Conservation (phyloP, 2,329 filamentous ascomycete genomes). For the Tolypocladium album region DNA sequence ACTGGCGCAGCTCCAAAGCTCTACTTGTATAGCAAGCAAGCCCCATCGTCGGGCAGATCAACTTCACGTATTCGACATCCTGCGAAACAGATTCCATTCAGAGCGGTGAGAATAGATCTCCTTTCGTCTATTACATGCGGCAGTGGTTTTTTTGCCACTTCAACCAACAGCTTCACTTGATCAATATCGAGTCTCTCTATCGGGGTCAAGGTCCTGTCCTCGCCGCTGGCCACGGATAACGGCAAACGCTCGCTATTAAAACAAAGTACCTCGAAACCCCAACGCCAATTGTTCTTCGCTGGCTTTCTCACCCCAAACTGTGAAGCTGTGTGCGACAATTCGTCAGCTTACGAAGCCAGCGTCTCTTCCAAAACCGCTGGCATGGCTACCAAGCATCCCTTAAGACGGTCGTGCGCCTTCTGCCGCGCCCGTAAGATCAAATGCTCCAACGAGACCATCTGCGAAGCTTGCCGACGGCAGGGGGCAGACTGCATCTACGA, state of each 20-base stretch:
- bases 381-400: constrained; percentile 20
- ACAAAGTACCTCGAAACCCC: background rate
- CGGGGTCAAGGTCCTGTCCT: background rate
- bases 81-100: background rate
- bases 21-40: background rate
- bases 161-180: background rate
- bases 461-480: constrained; percentile 24
- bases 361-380: background rate
- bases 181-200: background rate
- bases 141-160: background rate
- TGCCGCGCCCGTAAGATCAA: constrained; percentile 27
- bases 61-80: background rate
- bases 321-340: background rate
- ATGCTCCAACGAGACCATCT: constrained; percentile 25
- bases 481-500: constrained; percentile 27
- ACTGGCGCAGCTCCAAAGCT: background rate
- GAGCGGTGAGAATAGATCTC: background rate
- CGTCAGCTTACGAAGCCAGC: background rate
- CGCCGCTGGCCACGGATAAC: background rate
- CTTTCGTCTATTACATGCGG: background rate
- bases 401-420: constrained; percentile 23
- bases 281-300: background rate
- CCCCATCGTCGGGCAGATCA: background rate
- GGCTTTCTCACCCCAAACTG: background rate
- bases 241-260: background rate